Base-by-base conservation (phyloP, 2,329 filamentous ascomycete genomes). In the Diplodia seriata region DNA sequence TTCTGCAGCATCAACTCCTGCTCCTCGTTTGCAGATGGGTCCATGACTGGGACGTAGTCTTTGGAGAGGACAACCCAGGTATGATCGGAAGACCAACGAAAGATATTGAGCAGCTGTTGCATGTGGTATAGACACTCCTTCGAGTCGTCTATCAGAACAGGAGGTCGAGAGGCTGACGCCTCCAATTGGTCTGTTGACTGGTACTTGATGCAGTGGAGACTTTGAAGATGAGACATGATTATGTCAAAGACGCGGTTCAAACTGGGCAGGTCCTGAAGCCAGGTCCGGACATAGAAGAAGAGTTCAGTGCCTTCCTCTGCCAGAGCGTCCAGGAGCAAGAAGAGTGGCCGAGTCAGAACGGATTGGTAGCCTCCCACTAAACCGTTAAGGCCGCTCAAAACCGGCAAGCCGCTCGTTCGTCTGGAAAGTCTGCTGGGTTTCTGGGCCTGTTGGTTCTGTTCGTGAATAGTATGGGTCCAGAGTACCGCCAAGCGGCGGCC, bases 121-220 rank as follows among this genome's bases (percentile, higher is more conserved):
- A 97, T 80, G 73, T 94, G 90, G 76, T 97, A 96, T 2, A 92
- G 81, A 69, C 89, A 92, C 68, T 93, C 85, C 70, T 91, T 90
- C 8, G 93, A 83, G 71, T 96, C 91, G 70, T 93, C 88, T 53
- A 61, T 67, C 18, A 31, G 49, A 57, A 36, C 66, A 23, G 43
- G 66, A 8, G 40, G 68, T 50, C 11, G 67, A 68, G 47, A 74
- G 12, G 64, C 40, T 23, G 76, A 66, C 23, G 61, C 73, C 3
- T 74, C 70, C 14, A 64, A 38, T 12, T 18, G 29, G 15, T 68
- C 57, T 12, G 59, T 26, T 18, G 40, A 31, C 23, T 68, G 73
- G 1, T 63, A 54, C 14, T 67, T 69, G 6, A 78, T 59, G 68
- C 74, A 79, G 8, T 73, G 71, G 15, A 79, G 70, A 20, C 72